Conservation (phyloP, 2,329 filamentous ascomycete species). For the Penicillium sp. region DNA sequence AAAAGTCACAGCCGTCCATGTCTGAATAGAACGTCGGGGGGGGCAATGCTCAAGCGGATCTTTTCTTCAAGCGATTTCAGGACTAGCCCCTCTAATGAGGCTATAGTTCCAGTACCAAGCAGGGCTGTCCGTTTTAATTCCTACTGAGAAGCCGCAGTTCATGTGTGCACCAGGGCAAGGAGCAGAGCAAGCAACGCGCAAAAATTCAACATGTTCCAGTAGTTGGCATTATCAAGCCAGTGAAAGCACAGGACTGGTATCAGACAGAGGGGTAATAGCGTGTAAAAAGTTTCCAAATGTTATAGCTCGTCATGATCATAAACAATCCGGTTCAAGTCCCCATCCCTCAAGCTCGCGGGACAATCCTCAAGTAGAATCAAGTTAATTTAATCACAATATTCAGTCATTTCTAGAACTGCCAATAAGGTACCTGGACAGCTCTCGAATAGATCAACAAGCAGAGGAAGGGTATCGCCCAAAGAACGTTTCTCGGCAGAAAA, state of each 20-base stretch:
- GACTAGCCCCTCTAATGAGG: no score
- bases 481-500: neutral
- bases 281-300: constrained; percentile 11
- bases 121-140: neutral
- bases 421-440: neutral
- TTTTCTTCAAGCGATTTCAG: neutral
- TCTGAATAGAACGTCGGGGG: neutral
- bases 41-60: neutral
- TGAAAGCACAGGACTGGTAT: constrained; percentile 12
- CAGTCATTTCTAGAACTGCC: neutral
- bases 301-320: constrained; percentile 21
- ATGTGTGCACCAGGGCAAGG: neutral
- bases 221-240: neutral
- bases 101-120: neutral
- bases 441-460: neutral
- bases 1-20: neutral
- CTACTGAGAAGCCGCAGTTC: neutral
- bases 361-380: neutral
- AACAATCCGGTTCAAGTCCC: neutral
- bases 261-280: constrained; percentile 2
- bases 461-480: neutral
- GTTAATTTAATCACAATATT: neutral
- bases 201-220: neutral
- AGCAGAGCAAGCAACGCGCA: neutral
- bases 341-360: neutral